These are phyloP conservation scores for Ehretia macrophylla DNA, from an alignment of 257 asterid species.

Conservation along the genomic window DNA sequence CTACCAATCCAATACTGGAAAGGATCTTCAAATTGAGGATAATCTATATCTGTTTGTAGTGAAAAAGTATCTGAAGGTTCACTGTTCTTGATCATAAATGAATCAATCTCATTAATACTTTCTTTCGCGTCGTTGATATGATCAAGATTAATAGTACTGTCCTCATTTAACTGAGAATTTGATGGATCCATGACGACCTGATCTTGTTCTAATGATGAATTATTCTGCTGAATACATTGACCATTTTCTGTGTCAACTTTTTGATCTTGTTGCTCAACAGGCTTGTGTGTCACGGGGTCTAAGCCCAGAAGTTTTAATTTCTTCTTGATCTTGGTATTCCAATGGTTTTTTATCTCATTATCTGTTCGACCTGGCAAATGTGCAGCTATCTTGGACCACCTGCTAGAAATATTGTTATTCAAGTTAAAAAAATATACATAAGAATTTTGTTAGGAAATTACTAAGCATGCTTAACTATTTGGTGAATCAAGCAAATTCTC, in stretches of 20 bases:
- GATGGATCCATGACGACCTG: slow-evolving; percentile 1
- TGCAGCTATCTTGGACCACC: slow-evolving; percentile 94
- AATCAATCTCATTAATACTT: too few relatives aligned
- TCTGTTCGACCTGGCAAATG: slow-evolving; percentile 56
- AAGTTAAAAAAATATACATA: neutral
- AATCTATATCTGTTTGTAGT: too few relatives aligned
- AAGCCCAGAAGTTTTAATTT: slow-evolving; percentile 37
- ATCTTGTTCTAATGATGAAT: slow-evolving; percentile 16
- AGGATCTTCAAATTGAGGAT: too few relatives aligned
- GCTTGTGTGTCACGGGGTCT: slow-evolving; percentile 43
- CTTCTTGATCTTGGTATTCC: slow-evolving; percentile 58
- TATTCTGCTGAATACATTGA: slow-evolving; percentile 13
- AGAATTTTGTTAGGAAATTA: too few relatives aligned
- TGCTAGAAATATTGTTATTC: slow-evolving; percentile 11
- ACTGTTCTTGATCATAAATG: too few relatives aligned
- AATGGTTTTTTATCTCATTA: slow-evolving; percentile 49
- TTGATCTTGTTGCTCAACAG: slow-evolving; percentile 15
- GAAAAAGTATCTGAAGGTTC: too few relatives aligned
- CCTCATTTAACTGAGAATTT: neutral
- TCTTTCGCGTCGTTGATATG: too few relatives aligned
- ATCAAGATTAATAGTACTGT: too few relatives aligned
- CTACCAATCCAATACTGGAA: too few relatives aligned
- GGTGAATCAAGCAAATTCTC: too few relatives aligned
- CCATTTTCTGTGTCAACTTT: neutral
- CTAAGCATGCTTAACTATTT: too few relatives aligned